A percentile compares a stretch with the other conserved stretches of the same genome.
Conservation (phyloP, 1,284 basidiomycete species). For the Puccinia polysora region DNA sequence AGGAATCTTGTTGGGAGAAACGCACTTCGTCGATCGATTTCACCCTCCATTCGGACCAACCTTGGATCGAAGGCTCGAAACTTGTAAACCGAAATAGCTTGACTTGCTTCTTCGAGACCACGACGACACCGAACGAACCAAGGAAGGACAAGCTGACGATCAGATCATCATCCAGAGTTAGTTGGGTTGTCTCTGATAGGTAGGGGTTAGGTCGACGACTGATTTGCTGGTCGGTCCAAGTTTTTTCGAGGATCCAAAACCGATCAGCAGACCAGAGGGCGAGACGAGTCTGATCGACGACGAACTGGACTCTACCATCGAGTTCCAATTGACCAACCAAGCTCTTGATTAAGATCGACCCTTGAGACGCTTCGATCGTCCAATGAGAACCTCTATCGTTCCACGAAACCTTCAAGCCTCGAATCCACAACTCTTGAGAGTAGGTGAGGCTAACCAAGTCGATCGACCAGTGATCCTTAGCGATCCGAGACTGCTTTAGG, state of each 20-base stretch:
- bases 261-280: slow-evolving; percentile 23
- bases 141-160: slow-evolving; percentile 30
- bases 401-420: slow-evolving; percentile 8
- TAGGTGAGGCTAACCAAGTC: slow-evolving; percentile 22
- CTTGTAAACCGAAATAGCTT: slow-evolving; percentile 13
- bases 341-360: background rate
- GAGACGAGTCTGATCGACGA: slow-evolving; percentile 8
- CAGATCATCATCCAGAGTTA: slow-evolving; percentile 9
- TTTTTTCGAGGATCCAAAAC: slow-evolving; percentile 11
- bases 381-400: slow-evolving; percentile 2
- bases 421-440: slow-evolving; percentile 16
- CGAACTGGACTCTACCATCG: slow-evolving; percentile 3
- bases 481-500: background rate
- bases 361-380: slow-evolving; percentile 12
- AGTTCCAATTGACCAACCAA: slow-evolving; percentile 9
- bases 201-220: background rate
- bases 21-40: slow-evolving; percentile 9
- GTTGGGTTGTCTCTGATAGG: background rate
- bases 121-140: background rate
- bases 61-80: background rate
- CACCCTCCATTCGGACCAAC: slow-evolving; percentile 19
- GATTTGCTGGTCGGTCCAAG: background rate
- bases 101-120: slow-evolving; percentile 17
- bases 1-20: slow-evolving; percentile 3
- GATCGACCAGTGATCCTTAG: slow-evolving; percentile 15